Percentiles rank a stretch among this genome's conserved stretches.
Conservation (phyloP, 108 stramenopile species). For the Epithemia pelagica region DNA sequence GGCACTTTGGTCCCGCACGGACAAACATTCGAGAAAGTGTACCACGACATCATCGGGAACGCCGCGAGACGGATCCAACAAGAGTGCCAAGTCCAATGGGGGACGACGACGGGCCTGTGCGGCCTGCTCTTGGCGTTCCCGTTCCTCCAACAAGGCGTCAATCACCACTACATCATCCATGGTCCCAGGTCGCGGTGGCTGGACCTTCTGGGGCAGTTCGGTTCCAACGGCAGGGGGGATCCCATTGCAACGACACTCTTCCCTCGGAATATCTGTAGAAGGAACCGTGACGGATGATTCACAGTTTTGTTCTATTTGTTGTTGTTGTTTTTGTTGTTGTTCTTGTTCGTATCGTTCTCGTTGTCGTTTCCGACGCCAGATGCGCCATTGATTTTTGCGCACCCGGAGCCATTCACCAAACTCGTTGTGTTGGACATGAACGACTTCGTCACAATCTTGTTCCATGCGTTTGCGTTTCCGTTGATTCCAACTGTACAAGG, state of each 20-base stretch:
- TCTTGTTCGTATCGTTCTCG: constrained; percentile 7
- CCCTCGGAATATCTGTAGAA: neutral
- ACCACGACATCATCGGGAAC: constrained; percentile 67
- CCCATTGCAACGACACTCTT: constrained; percentile 1
- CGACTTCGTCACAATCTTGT: constrained; percentile 53
- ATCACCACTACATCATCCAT: constrained; percentile 45
- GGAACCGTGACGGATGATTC: constrained; percentile 1
- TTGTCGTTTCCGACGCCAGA: constrained; percentile 54
- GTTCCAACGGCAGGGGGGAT: neutral
- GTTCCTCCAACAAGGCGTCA: constrained; percentile 58
- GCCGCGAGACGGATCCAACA: constrained; percentile 50
- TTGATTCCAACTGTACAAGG: constrained; percentile 55
- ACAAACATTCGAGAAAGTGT: constrained; percentile 41
- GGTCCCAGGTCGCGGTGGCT: constrained; percentile 4
- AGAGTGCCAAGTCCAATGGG: constrained; percentile 50
- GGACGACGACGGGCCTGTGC: constrained; percentile 11
- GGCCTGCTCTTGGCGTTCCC: constrained; percentile 18
- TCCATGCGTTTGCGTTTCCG: constrained; percentile 42
- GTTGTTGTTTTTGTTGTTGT: neutral
- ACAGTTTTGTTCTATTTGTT: neutral
- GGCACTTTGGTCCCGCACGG: constrained; percentile 43
- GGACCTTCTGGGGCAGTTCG: neutral
- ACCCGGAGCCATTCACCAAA: constrained; percentile 60
- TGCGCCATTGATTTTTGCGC: constrained; percentile 60
- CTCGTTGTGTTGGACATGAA: constrained; percentile 28